Evolutionary conservation across 768 basidiomycete genomes (phyloP), one percentile per base, ranked within the genome.

Genomic region (Amanita rubescens): DNA sequence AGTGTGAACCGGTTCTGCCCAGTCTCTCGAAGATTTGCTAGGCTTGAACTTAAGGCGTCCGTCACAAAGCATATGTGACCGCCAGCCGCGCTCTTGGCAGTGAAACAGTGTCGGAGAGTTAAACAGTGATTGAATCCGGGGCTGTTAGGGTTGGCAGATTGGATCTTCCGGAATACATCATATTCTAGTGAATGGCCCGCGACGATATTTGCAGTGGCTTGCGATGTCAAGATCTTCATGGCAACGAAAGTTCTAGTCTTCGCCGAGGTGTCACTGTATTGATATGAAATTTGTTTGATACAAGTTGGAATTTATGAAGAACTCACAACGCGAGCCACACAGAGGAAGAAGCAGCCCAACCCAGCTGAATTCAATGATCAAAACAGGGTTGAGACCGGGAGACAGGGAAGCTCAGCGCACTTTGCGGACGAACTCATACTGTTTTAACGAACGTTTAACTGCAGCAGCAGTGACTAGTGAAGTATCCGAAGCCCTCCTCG

Each of bases 81-180:
- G 47, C 45, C 53, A 32, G 20, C 41, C 15, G 8, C 44, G 39
- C 58, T 55, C 11, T 43, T 39, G 38, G 41, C 33, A 27, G 15
- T 50, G 30, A 56, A 58, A 37, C 45, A 49, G 19, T 44, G 15
- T 25, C 38, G n/a, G 55, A 58, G 38, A 27, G 44, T 44, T 9
- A 56, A 44, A 17, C 55, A 56, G 25, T 58, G 58, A 27, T 46
- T 48, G 47, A 56, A 58, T 22, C 51, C 55, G 19, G 51, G 55
- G 42, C 47, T 49, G n/a, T 44, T 53, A n/a, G 55, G 55, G 25
- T 56, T 46, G 34, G 51, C 34, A 47, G 35, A 39, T 30, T 53
- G 39, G 24, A 55, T 53, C 51, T 58, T 56, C 38, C 49, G 17
- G 55, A 22, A 56, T 49, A 53, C 47, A 1, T 58, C 51, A 35